Conservation (phyloP, 2,329 filamentous ascomycete genomes). For the Verruconis gallopava region DNA sequence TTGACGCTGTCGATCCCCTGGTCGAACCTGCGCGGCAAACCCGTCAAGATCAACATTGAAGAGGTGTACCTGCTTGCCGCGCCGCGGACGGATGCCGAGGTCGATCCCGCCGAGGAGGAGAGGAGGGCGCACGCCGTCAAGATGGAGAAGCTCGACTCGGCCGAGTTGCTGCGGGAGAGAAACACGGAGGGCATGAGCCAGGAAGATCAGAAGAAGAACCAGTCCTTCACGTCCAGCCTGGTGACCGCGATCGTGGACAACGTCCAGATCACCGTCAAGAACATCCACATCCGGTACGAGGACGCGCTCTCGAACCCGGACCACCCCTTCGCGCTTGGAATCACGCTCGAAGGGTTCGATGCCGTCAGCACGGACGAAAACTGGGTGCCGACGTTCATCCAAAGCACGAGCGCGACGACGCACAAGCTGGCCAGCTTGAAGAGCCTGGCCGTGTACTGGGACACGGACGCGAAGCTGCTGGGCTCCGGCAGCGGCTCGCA, state of each 20-base stretch:
- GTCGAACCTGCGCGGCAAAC: constrained; percentile 90
- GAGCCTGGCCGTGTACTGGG: constrained; percentile 92
- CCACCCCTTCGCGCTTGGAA: constrained; percentile 83
- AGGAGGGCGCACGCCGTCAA: constrained; percentile 79
- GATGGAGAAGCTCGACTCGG: constrained; percentile 96
- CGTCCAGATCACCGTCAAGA: constrained; percentile 92
- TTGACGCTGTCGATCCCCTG: constrained; percentile 90
- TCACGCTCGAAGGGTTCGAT: constrained; percentile 92
- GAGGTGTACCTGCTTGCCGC: constrained; percentile 94
- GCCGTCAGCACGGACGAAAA: constrained; percentile 89
- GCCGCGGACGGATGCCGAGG: constrained; percentile 88
- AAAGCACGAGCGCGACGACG: constrained; percentile 67
- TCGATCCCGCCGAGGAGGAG: constrained; percentile 86
- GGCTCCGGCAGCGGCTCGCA: constrained; percentile 67
- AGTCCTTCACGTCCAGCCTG: constrained; percentile 92
- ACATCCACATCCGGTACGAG: constrained; percentile 96
- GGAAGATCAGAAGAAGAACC: constrained; percentile 93
- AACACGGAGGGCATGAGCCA: constrained; percentile 85
- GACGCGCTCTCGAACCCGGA: constrained; percentile 91
- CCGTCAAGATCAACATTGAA: constrained; percentile 88
- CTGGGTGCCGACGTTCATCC: constrained; percentile 94
- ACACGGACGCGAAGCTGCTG: constrained; percentile 78
- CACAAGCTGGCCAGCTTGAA: constrained; percentile 90
- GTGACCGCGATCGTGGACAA: constrained; percentile 98
- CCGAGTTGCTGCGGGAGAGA: constrained; percentile 83